Evolutionary conservation across 305 asterid genomes (phyloP).

Genomic region (Rubia balearica): DNA sequence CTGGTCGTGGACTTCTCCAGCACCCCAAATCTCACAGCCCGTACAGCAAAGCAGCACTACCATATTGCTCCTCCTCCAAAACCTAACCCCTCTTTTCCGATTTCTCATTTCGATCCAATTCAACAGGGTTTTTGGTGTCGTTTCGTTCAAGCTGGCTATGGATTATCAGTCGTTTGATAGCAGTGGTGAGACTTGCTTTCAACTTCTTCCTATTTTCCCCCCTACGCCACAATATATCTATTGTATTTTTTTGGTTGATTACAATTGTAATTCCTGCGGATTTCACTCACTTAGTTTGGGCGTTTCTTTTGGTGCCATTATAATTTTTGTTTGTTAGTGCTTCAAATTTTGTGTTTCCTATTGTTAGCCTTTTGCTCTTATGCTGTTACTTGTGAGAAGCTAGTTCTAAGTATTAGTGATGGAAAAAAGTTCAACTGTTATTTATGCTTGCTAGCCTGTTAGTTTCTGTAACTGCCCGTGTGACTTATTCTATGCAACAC

Average conservation of each 20-base stretch:
- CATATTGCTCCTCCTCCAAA: background rate
- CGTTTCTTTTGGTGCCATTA: background rate
- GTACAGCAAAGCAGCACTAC: background rate
- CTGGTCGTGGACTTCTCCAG: background rate
- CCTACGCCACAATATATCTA: background rate
- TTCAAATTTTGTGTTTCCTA: background rate
- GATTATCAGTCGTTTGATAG: conserved; percentile 72
- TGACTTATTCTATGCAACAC: background rate
- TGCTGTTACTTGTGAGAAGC: background rate
- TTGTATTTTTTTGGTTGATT: background rate
- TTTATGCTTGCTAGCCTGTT: background rate
- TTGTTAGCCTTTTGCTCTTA: background rate
- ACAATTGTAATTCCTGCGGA: background rate
- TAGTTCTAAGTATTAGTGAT: background rate
- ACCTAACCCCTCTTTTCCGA: background rate
- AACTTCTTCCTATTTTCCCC: background rate
- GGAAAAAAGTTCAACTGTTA: background rate
- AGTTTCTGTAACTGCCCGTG: background rate
- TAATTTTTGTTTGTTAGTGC: background rate
- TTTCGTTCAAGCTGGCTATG: conserved; percentile 57
- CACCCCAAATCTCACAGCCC: conserved; percentile 6
- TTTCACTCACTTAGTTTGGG: background rate
- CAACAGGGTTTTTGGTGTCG: background rate
- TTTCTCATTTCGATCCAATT: background rate
- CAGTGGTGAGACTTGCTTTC: conserved; percentile 48